A percentile compares a stretch with the other conserved stretches of the same genome.
phyloP scores from a whole-genome alignment of 106 monocot genomes.

The Iris macrosiphon region DNA sequence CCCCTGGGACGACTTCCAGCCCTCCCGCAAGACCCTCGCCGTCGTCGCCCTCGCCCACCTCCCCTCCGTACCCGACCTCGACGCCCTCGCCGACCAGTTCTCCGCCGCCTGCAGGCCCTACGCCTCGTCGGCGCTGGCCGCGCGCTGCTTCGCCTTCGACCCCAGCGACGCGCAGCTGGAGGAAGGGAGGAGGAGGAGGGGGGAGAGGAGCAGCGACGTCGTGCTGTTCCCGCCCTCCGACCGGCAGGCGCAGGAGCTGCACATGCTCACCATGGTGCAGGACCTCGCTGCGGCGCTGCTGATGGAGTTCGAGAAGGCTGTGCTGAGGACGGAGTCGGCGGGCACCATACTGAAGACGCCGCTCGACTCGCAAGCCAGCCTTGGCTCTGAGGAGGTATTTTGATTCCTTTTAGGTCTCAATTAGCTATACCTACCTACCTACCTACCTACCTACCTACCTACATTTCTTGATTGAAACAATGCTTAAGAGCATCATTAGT shows the following conservation, averaged over 20 bases:
- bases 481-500: too few relatives aligned
- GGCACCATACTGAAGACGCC: slow-evolving; percentile 99
- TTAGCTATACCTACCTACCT: too few relatives aligned
- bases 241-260: slow-evolving; percentile 68
- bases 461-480: too few relatives aligned
- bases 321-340: slow-evolving; percentile 78
- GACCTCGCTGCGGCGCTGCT: slow-evolving; percentile 78
- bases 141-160: slow-evolving; percentile 85
- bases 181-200: slow-evolving; percentile 58
- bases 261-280: slow-evolving; percentile 95
- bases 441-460: too few relatives aligned
- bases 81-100: slow-evolving; percentile 49
- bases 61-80: slow-evolving; percentile 68
- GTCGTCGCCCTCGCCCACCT: slow-evolving; percentile 87
- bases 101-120: slow-evolving; percentile 49
- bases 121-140: slow-evolving; percentile 57
- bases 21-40: slow-evolving; percentile 88
- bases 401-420: too few relatives aligned
- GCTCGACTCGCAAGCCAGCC: slow-evolving; percentile 92
- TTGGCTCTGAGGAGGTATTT: slow-evolving; percentile 98
- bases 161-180: slow-evolving; percentile 76
- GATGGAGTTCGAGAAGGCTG: slow-evolving; percentile 98
- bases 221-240: slow-evolving; percentile 77
- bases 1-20: slow-evolving; percentile 99
- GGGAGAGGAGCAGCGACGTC: slow-evolving; percentile 47